Evolutionary conservation across 192 early-diverging fungal genomes (phyloP), one percentile per base, ranked within the genome.

Genomic region (Phlyctochytrium planicorne): DNA sequence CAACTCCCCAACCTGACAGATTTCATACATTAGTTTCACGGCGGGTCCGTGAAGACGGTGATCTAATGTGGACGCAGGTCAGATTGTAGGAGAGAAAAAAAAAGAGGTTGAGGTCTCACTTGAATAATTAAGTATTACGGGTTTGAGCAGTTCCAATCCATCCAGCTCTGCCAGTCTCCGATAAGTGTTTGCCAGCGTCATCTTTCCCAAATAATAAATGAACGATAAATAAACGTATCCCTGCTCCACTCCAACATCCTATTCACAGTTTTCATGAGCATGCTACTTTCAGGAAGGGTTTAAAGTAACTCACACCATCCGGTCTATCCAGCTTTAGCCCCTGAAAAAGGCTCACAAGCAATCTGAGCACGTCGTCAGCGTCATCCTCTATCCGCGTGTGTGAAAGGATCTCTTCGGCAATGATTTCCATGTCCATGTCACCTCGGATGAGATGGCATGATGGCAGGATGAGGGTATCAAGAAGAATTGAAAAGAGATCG

Each of bases 1-100:
- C 25, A 89, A 70, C 65, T 79, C 82, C 25, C 79, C 78, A 0
- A 84, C 72, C 34, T 82, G 63, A 60, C 83, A 87, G 60, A 90
- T 79, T 74, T 91, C 85, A 70, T 80, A 89, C 31, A 83, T 66
- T 17, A 91, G 66, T n/a, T 76, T 69, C 33, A 86, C 62, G 0
- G 81, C 73, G n/a, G 86, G 68, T 2, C 61, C 60, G 23, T 85
- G 77, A 25, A 83, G 37, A 25, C 70, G 53, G 34, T 75, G 69
- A 0, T 12, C 6, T 20, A 65, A 52, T 24, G 35, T 30, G 27
- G 27, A 20, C 50, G 30, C 32, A 47, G 50, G 63, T n/a, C n/a
- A n/a, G n/a, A n/a, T n/a, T n/a, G n/a, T n/a, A n/a, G n/a, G n/a
- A n/a, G 17, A 40, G 53, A 17, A 53, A 56, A 16, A 63, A 23